phyloP scores from a whole-genome alignment of 179 eudicot species.

The Monotropa hypopitys region DNA sequence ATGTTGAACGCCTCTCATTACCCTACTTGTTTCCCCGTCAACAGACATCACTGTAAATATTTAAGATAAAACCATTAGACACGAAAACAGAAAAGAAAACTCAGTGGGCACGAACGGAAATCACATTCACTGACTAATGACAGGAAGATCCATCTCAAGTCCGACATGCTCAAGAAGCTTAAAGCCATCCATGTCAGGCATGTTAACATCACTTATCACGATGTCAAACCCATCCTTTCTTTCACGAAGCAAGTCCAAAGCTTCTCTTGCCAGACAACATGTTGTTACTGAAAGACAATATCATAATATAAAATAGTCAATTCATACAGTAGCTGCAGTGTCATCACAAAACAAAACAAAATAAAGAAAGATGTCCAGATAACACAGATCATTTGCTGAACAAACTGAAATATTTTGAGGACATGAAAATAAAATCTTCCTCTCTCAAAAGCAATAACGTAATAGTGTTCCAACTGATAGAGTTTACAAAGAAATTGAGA shows the following conservation, averaged over 20 bases:
- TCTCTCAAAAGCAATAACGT: not conserved
- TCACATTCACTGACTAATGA: constrained; percentile 53
- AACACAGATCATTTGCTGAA: not conserved
- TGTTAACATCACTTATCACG: constrained; percentile 94
- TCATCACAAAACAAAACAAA: not conserved
- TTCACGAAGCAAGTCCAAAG: constrained; percentile 74
- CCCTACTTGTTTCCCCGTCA: constrained; percentile 91
- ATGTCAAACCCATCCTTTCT: constrained; percentile 81
- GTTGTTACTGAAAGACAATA: constrained; percentile 60
- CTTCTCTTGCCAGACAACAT: constrained; percentile 74
- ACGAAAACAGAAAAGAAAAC: not conserved
- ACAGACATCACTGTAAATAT: constrained; percentile 92
- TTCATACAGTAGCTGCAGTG: not conserved
- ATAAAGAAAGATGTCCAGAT: not conserved
- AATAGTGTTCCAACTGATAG: not conserved
- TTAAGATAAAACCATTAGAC: not conserved
- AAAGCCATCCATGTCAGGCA: constrained; percentile 99
- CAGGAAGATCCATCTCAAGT: constrained; percentile 98
- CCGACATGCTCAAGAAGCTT: constrained; percentile 96
- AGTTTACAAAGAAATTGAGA: too few species aligned
- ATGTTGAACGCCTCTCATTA: constrained; percentile 97
- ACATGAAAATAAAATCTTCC: not conserved
- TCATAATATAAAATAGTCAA: constrained; percentile 1
- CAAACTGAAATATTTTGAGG: not conserved
- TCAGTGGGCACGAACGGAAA: constrained; percentile 1